These are phyloP conservation scores for Powellomyces hirtus DNA, from an alignment of 192 early-diverging fungal genomes.

Conservation along the genomic window DNA sequence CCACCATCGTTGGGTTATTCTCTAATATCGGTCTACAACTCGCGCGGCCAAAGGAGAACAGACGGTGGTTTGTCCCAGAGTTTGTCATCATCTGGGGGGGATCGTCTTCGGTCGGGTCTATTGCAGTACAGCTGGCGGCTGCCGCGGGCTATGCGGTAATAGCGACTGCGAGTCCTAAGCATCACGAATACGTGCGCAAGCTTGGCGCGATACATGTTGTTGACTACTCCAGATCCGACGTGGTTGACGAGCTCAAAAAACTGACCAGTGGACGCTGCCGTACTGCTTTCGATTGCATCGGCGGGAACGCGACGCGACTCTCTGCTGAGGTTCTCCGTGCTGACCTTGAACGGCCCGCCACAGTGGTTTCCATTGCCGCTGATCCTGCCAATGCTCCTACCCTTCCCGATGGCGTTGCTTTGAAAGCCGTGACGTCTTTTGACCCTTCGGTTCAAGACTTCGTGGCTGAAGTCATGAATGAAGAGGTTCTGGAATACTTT, in stretches of 20 bases:
- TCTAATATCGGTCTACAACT: slow-evolving; percentile 6
- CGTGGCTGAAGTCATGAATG: slow-evolving; percentile 1
- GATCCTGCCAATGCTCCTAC: background rate
- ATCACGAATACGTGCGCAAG: slow-evolving; percentile 1
- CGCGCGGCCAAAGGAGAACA: slow-evolving; percentile 8
- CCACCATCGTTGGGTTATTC: slow-evolving; percentile 13
- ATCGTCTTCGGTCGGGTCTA: slow-evolving; percentile 10
- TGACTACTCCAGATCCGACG: background rate
- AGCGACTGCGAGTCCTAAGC: slow-evolving; percentile 15
- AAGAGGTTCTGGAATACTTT: slow-evolving; percentile 18
- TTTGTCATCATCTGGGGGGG: slow-evolving; percentile 26
- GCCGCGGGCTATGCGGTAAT: slow-evolving; percentile 27
- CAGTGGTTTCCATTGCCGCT: background rate
- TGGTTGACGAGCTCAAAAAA: slow-evolving; percentile 4
- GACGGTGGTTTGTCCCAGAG: slow-evolving; percentile 20
- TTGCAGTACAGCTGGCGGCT: slow-evolving; percentile 24
- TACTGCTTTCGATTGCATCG: slow-evolving; percentile 4
- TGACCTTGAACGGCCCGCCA: background rate
- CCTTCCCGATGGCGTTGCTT: slow-evolving; percentile 5
- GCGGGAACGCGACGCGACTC: background rate
- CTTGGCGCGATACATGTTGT: slow-evolving; percentile 20
- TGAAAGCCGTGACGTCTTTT: background rate
- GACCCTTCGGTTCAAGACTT: background rate
- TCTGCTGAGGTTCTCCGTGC: background rate
- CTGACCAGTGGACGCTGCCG: background rate